Evolutionary conservation across 108 stramenopile species (phyloP).

Genomic region (Nannochloropsis salina): DNA sequence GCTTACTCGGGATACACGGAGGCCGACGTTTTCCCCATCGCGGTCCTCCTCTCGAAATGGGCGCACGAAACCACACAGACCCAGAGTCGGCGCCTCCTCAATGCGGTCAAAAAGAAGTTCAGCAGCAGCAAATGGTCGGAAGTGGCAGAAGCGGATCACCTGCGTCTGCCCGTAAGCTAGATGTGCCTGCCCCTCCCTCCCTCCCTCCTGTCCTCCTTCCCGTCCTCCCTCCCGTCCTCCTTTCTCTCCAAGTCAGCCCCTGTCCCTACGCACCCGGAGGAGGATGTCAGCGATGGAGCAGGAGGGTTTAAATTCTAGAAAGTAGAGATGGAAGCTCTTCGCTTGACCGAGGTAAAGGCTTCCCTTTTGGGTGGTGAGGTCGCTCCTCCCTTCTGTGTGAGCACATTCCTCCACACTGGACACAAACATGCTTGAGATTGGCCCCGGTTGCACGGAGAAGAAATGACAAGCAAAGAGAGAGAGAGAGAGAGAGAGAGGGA

Average conservation of each 20-base stretch:
- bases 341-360: too few relatives aligned
- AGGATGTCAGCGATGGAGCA: slow-evolving; percentile 30
- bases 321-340: slow-evolving; percentile 27
- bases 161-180: not conserved
- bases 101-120: slow-evolving; percentile 55
- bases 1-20: slow-evolving; percentile 3
- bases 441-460: slow-evolving; percentile 39
- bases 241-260: slow-evolving; percentile 29
- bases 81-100: slow-evolving; percentile 38
- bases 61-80: not conserved
- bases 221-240: not conserved
- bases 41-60: not conserved
- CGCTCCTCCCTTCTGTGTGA: not conserved
- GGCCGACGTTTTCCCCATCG: not conserved
- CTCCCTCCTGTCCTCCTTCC: not conserved
- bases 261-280: slow-evolving; percentile 22
- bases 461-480: not conserved
- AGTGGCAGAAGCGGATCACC: slow-evolving; percentile 8
- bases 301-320: slow-evolving; percentile 22
- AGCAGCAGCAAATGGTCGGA: not conserved
- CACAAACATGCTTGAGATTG: slow-evolving; percentile 44
- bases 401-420: not conserved
- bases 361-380: too few relatives aligned
- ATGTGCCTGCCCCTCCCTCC: not conserved
- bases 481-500: not conserved